phyloP scores from a whole-genome alignment of 2,329 filamentous ascomycete species.

The Monosporascus cannonballus region DNA sequence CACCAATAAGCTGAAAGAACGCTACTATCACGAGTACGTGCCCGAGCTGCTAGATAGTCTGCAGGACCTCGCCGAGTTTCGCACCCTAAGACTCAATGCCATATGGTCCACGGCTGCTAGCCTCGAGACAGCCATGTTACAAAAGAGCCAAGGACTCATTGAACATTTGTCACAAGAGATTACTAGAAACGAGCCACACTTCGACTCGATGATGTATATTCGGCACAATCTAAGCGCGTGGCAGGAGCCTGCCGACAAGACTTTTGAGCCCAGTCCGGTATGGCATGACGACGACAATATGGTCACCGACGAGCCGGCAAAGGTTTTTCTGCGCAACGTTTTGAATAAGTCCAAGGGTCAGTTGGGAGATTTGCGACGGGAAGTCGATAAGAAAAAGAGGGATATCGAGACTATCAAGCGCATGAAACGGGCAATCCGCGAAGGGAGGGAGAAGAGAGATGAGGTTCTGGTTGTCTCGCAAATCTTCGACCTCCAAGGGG shows the following conservation, averaged over 20 bases:
- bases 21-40: constrained; percentile 94
- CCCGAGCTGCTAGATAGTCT: constrained; percentile 89
- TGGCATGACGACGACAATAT: constrained; percentile 93
- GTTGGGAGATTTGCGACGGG: constrained; percentile 70
- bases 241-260: constrained; percentile 78
- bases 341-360: constrained; percentile 85
- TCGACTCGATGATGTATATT: constrained; percentile 98
- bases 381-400: constrained; percentile 77
- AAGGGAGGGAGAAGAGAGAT: constrained; percentile 82
- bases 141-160: constrained; percentile 66
- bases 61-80: constrained; percentile 88
- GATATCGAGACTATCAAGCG: constrained; percentile 77
- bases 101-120: constrained; percentile 77
- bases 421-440: constrained; percentile 67
- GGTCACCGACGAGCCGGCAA: constrained; percentile 79
- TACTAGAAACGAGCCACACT: constrained; percentile 74
- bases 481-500: constrained; percentile 80
- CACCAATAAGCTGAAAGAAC: constrained; percentile 95
- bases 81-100: constrained; percentile 74
- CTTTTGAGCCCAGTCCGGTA: constrained; percentile 89
- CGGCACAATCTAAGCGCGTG: constrained; percentile 80
- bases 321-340: constrained; percentile 86
- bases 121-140: constrained; percentile 74
- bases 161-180: constrained; percentile 75
- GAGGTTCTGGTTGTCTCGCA: constrained; percentile 78